Base-by-base conservation (phyloP, 345 rosid species). In the Trapa incisa region DNA sequence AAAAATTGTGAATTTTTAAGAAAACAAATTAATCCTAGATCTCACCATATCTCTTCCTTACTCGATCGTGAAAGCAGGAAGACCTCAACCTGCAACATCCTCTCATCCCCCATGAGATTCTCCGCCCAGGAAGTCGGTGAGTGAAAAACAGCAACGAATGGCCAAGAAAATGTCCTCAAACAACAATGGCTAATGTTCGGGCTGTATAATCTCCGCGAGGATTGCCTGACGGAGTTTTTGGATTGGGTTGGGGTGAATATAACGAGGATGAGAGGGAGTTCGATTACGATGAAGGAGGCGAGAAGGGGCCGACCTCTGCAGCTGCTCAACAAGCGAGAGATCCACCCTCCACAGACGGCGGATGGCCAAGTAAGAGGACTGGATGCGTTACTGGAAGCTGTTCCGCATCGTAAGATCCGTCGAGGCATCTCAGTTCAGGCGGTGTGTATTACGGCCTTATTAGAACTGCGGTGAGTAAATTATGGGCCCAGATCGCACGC, bases 291-390 rank as follows among this genome's bases (percentile, higher is more conserved):
- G 14, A 54, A 70, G 79, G 80, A 16, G 72, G 87, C 68, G 67
- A 68, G 62, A 86, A 77, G 65, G 92, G 89, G 32, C 92, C 89
- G 0, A 60, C 88, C 91, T 15, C 47, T 81, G 66, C 91, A 86
- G 32, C 73, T 78, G 16, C 69, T 77, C 4, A 61, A 84, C 50
- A 3, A 36, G 17, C 47, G 88, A 69, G 60, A 58, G 67, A 53
- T 77, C 37, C 54, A 42, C 38, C 53, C 61, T 63, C 67, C 29
- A 22, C 29, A 22, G 29, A 22, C 29, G 29, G 29, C 29, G 29
- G 29, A 22, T 22, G 29, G 29, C 29, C 29, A 22, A 22, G 29
- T 22, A 22, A 22, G 29, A 22, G 29, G 29, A 22, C 29, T 22
- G 29, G 29, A 22, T 22, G 29, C 29, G 29, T 22, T 22, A 22